These are phyloP conservation scores for Kodamaea suecica DNA, from an alignment of 1,139 yeast species.

Conservation along the genomic window DNA sequence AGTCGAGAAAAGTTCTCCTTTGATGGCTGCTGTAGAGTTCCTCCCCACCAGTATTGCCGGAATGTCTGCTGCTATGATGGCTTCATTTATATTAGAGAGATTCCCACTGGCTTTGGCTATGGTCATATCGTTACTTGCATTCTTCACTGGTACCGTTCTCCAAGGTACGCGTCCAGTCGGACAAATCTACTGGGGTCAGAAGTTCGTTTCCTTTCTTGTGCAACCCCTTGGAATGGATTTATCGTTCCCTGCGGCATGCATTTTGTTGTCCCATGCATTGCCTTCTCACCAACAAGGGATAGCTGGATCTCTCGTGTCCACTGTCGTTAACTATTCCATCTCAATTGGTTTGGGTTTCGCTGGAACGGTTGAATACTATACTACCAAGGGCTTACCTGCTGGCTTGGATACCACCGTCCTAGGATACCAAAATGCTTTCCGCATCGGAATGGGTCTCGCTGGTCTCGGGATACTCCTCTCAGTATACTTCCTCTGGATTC, in stretches of 20 bases:
- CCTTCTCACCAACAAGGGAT: conserved; percentile 59
- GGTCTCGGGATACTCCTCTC: conserved; percentile 43
- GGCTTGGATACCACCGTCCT: conserved; percentile 22
- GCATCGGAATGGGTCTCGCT: conserved; percentile 51
- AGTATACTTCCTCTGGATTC: conserved; percentile 14
- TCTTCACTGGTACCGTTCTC: conserved; percentile 38
- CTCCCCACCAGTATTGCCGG: conserved; percentile 44
- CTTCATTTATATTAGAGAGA: conserved; percentile 37
- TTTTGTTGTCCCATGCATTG: conserved; percentile 48
- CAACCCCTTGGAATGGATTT: conserved; percentile 62
- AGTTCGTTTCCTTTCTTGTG: conserved; percentile 46
- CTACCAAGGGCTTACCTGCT: conserved; percentile 28
- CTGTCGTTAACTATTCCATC: conserved; percentile 61
- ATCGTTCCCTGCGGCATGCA: conserved; percentile 61
- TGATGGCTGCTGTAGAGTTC: conserved; percentile 38
- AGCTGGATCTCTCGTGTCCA: conserved; percentile 61
- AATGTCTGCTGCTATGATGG: conserved; percentile 41
- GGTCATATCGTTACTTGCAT: conserved; percentile 44
- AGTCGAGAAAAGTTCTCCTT: conserved; percentile 30
- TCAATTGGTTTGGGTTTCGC: conserved; percentile 64
- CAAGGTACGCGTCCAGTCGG: conserved; percentile 45
- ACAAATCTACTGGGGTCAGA: conserved; percentile 53
- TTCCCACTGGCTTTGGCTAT: conserved; percentile 43
- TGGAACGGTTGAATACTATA: conserved; percentile 54
- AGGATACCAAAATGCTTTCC: conserved; percentile 45